Conservation (phyloP, 768 basidiomycete genomes). For the Phlebiopsis gigantea region DNA sequence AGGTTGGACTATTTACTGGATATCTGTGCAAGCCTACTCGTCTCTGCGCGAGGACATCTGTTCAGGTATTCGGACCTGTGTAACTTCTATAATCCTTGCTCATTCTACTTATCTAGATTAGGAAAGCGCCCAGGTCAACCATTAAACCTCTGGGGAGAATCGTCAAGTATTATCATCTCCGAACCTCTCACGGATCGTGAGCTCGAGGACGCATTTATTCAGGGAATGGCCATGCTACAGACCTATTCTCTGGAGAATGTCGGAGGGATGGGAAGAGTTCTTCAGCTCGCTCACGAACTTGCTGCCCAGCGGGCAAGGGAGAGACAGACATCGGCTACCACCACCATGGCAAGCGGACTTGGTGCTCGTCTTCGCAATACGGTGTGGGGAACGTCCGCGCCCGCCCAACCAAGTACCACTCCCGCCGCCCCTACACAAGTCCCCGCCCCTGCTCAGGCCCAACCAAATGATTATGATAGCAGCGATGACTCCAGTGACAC, state of each 20-base stretch:
- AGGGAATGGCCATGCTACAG: constrained; percentile 61
- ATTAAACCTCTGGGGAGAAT: constrained; percentile 52
- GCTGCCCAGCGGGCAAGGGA: constrained; percentile 43
- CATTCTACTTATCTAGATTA: constrained; percentile 34
- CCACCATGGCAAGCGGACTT: constrained; percentile 33
- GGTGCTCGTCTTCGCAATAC: constrained; percentile 52
- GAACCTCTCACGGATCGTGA: constrained; percentile 45
- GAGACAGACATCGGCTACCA: constrained; percentile 25
- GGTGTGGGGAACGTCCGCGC: constrained; percentile 53
- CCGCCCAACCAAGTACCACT: constrained; percentile 1
- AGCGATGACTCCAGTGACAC: constrained; percentile 25
- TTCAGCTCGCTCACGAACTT: constrained; percentile 66
- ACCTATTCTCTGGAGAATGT: constrained; percentile 57
- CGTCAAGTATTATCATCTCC: constrained; percentile 31
- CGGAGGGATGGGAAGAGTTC: constrained; percentile 65
- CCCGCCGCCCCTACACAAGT: background rate
- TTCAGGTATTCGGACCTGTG: constrained; percentile 39
- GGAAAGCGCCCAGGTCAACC: constrained; percentile 40
- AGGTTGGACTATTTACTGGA: constrained; percentile 70
- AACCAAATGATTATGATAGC: constrained; percentile 11
- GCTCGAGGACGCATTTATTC: constrained; percentile 58
- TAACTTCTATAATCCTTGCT: constrained; percentile 1
- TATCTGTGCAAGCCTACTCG: constrained; percentile 63
- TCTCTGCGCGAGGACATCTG: constrained; percentile 49
- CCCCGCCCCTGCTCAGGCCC: background rate